Evolutionary conservation across 108 stramenopile species (phyloP).

Genomic region (Seminavis robusta): DNA sequence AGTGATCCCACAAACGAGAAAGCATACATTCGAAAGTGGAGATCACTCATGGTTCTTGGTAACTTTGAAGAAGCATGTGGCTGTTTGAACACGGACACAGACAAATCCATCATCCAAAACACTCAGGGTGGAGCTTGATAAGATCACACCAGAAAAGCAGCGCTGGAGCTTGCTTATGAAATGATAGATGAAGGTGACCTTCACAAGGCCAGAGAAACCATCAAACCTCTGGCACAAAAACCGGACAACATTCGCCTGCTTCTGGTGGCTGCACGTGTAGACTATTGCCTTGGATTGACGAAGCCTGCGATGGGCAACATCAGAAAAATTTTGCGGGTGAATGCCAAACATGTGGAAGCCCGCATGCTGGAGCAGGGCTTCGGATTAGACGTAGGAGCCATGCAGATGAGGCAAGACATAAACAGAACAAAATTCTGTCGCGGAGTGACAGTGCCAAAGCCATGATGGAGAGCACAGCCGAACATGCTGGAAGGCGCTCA

Average conservation of each 20-base stretch:
- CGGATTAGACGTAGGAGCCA: too few relatives aligned
- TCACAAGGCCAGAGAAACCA: slow-evolving; percentile 16
- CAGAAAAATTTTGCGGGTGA: slow-evolving; percentile 33
- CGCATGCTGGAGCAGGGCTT: too few relatives aligned
- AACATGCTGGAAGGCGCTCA: too few relatives aligned
- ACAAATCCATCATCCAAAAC: slow-evolving; percentile 31
- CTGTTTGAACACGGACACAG: slow-evolving; percentile 20
- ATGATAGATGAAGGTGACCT: slow-evolving; percentile 25
- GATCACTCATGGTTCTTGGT: slow-evolving; percentile 31
- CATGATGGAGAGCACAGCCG: too few relatives aligned
- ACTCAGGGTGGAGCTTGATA: slow-evolving; percentile 28
- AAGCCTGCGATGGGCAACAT: slow-evolving; percentile 33
- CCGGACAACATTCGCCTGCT: slow-evolving; percentile 38
- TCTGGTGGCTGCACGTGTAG: slow-evolving; percentile 34
- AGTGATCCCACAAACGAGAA: slow-evolving; percentile 30
- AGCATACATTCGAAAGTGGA: slow-evolving; percentile 35
- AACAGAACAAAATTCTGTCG: too few relatives aligned
- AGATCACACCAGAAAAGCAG: slow-evolving; percentile 22
- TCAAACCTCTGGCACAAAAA: slow-evolving; percentile 23
- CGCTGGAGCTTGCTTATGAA: slow-evolving; percentile 8
- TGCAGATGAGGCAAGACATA: too few relatives aligned
- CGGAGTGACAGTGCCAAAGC: too few relatives aligned
- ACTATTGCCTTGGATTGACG: slow-evolving; percentile 30
- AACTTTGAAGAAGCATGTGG: slow-evolving; percentile 12
- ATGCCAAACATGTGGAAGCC: slow-evolving; percentile 35